Conservation (phyloP, 129 eudicot species). For the Cynara cardunculus region DNA sequence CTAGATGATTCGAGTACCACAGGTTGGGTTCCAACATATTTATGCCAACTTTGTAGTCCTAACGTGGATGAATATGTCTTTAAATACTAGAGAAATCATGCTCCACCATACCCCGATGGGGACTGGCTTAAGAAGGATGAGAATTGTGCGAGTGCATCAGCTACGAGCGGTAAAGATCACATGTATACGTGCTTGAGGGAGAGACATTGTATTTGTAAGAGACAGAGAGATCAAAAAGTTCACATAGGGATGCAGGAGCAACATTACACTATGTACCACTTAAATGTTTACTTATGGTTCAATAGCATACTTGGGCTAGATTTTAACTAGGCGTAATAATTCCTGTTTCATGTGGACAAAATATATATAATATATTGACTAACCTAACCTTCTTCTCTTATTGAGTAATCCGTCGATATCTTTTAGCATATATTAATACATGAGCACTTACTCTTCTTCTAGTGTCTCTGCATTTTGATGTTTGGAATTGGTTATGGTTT, state of each 20-base stretch:
- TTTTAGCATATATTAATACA: background rate
- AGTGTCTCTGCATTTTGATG: background rate
- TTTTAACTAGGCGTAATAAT: background rate
- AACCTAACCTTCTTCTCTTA: background rate
- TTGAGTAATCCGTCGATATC: background rate
- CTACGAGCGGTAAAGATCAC: too few relatives aligned
- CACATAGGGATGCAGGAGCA: background rate
- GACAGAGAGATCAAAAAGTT: too few relatives aligned
- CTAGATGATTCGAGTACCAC: too few relatives aligned
- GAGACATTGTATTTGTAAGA: too few relatives aligned
- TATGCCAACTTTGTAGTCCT: too few relatives aligned
- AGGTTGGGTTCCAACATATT: too few relatives aligned
- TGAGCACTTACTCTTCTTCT: background rate
- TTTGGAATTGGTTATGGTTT: conserved; percentile 5
- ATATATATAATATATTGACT: background rate
- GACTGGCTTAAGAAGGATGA: too few relatives aligned
- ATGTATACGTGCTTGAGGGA: too few relatives aligned
- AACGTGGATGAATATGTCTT: too few relatives aligned
- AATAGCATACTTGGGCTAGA: background rate
- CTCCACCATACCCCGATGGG: too few relatives aligned
- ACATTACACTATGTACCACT: background rate
- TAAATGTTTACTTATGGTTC: background rate
- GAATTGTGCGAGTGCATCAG: too few relatives aligned
- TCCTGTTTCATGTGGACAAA: background rate
- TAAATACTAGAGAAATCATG: too few relatives aligned